Base-by-base conservation (phyloP, 371 early-diverging fungal genomes). In the Mucor lusitanicus region DNA sequence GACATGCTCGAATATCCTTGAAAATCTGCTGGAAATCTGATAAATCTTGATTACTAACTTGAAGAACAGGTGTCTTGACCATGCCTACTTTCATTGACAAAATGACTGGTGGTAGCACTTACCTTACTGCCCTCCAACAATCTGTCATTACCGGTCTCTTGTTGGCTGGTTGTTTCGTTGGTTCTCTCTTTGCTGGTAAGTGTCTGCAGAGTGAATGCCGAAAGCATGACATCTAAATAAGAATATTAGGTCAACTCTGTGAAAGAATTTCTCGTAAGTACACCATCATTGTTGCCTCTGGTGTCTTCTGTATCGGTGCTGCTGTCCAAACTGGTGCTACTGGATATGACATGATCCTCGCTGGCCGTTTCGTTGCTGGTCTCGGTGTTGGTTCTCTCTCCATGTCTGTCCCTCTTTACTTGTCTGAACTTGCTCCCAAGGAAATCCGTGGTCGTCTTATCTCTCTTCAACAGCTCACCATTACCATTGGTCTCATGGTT, bases 311-410 rank as follows among this genome's bases (percentile, higher is more conserved):
- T 46, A 30, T 79, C 46, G 83, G 83, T 64, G 80, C 77, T 64
- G 77, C 73, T 35, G 12, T 83, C 35, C 93, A 94, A 73, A 78
- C 85, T 25, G 84, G 77, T 48, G 72, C 90, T 27, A 61, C 57
- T 33, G 70, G 75, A 56, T 79, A 83, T 58, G 85, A 73, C 33
- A 75, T 86, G 79, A 85, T 92, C 67, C 69, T 87, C 35, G 77
- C 62, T 56, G 94, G 92, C 33, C 89, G 96, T 42, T 82, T 88
- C 48, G 65, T 94, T 40, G 84, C 85, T 59, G 97, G 97, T 66
- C 67, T 95, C 7, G 92, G 90, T 65, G 83, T 93, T 39, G 97
- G 97, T 75, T 78, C 89, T 53, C 75, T 91, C 27, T 94, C 94
- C 42, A 85, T 85, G 78, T 65, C 75, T 57, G 83, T 80, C 15